Evolutionary conservation across 2,329 filamentous ascomycete genomes (phyloP), one percentile per base, ranked within the genome.

Genomic region (Fusarium pininemorale): DNA sequence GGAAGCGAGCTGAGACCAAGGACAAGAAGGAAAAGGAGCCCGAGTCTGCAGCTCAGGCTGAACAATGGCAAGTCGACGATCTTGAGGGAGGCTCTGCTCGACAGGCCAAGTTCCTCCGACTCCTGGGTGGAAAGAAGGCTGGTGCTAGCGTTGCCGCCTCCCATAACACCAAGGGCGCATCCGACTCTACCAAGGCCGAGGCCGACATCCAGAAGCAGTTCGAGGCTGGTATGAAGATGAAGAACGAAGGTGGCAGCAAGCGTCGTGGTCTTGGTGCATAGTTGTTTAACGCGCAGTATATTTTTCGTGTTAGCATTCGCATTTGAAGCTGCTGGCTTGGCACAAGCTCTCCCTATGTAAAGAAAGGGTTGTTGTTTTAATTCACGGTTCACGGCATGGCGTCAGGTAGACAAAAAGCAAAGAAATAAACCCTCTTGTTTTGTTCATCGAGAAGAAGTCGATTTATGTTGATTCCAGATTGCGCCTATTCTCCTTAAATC

Each of bases 131-230:
- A 5, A 87, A 85, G 69, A 89, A 87, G 79, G 81, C 81, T 30
- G 81, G 82, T 26, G 80, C 78, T 37, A 77, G 72, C 22, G 79
- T 77, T n/a, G 77, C 72, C 22, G 65, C 76, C 1, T 61, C 66
- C 50, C 44, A 47, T 37, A 42, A 54, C 30, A 60, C 76, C 57
- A 76, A 81, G 74, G 73, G 70, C 75, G 76, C 81, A 76, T 75
- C 80, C 13, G 78, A 81, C 70, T 83, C 79, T 42, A 82, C 76
- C 64, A 82, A 84, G 72, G 84, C 86, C 37, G 85, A 89, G 71
- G 83, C 84, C 35, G 87, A 90, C 50, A 84, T 91, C 28, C 87
- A 89, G 79, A 84, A 84, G 67, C 89, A 91, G 75, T 91, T 88
- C 69, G 85, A 89, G 69, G 81, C 82, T 15, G 88, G 89, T 35